Evolutionary conservation across 306 rosid species (phyloP), one percentile per base, ranked within the genome.

Genomic region (Datisca glomerata): DNA sequence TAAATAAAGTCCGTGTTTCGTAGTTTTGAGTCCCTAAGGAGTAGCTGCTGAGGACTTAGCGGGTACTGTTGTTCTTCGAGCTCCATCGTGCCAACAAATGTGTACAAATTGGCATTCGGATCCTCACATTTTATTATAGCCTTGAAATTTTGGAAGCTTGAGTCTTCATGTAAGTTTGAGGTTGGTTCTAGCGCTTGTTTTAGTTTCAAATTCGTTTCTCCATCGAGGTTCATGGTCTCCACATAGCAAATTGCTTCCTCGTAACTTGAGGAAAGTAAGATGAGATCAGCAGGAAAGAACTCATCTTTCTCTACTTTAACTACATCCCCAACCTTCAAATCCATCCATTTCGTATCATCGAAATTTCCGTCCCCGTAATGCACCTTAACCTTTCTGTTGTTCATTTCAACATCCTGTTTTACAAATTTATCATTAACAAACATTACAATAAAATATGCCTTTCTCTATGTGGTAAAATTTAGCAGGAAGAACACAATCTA

Each of bases 11-110:
- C 98, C 0, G 94, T 84, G 75, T 84, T 91, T 62, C 89, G 68
- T n/a, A 91, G 74, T 84, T 85, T 91, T n/a, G 98, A 91, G 67
- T 78, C 98, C 47, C 96, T 65, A 39, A 91, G 96, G 23, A 91
- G 72, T 54, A 91, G 81, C 67, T 91, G 98, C 66, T 84, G 96
- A 43, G 94, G 98, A 5, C 81, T 35, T 46, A 91, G 98, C 53
- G 98, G 94, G 42, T 45, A 36, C 10, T 49, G 84, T 37, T 80
- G 82, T 33, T 68, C 93, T 46, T 56, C 96, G 13, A 72, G 41
- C 40, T 72, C 76, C 63, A 91, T 12, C 55, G 69, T 71, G 2
- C 98, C 98, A 7, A 84, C 81, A 44, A 84, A 91, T 2, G 96
- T 12, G 57, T 91, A 84, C 78, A 91, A 67, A 61, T 76, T 84